Evolutionary conservation across 1,284 basidiomycete species (phyloP), one percentile per base, ranked within the genome.

Genomic region (Puccinia brachypodii): DNA sequence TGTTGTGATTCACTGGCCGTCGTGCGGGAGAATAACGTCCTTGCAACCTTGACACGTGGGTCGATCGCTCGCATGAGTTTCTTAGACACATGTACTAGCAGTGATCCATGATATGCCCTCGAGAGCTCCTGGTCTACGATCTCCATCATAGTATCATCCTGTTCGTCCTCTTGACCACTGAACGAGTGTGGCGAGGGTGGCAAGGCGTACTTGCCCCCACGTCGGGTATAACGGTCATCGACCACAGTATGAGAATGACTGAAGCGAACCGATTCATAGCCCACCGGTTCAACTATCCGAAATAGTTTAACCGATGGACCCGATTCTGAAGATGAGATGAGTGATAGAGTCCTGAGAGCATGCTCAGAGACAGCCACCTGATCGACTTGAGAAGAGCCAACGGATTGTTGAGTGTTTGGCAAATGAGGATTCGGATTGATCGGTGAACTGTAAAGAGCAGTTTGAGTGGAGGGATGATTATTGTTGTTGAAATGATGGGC

Each of bases 231-330:
- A 11, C 62, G 66, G 13, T 53, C 68, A 47, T 79, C 78, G 42
- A 62, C 40, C 3, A 79, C 66, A 16, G 33, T 38, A 58, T 71
- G 76, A 44, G 58, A 36, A 25, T 68, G 53, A 16, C 58, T 40
- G 47, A 80, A 80, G 22, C 40, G 42, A 31, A 80, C 58, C 22
- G 78, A 64, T 42, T 80, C 78, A 60, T 80, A 80, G 3, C 78
- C 78, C 13, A 58, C 28, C 8, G 78, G 78, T 38, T 79, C 76
- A 11, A 79, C 50, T 13, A 36, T 13, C 9, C 40, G 40, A 25
- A 25, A 66, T 11, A 31, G 25, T 38, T 33, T 64, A 2, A 3
- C 14, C 58, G 40, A 62, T 31, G 40, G 33, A n/a, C 16, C 31
- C 8, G 19, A 44, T 6, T 38, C 58, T n/a, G 75, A 66, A 4